These are phyloP conservation scores for Podospora conica DNA, from an alignment of 495 filamentous ascomycete genomes.

Conservation along the genomic window DNA sequence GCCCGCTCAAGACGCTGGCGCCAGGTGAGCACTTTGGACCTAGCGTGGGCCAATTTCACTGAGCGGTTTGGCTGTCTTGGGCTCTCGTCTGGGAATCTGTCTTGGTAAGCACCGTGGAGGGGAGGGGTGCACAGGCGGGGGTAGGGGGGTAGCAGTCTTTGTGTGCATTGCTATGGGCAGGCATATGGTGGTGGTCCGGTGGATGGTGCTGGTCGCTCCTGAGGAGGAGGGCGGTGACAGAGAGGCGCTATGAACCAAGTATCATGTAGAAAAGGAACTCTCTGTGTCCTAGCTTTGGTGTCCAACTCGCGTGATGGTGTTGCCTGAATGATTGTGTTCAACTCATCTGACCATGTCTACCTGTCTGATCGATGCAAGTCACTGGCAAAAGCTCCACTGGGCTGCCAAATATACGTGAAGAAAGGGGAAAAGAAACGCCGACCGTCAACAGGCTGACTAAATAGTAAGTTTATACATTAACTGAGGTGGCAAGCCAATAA, in stretches of 20 bases:
- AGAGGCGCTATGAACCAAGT: not conserved
- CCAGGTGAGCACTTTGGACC: constrained; percentile 35
- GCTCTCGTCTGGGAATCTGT: not conserved
- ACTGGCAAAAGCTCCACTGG: too few relatives aligned
- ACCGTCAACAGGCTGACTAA: not conserved
- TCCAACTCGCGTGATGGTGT: not conserved
- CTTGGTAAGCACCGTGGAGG: not conserved
- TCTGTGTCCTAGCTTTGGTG: not conserved
- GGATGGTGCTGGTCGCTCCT: not conserved
- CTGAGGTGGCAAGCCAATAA: not conserved
- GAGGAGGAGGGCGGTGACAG: not conserved
- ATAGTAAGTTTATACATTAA: not conserved
- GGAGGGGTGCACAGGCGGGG: not conserved
- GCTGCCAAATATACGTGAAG: too few relatives aligned
- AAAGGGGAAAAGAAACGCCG: too few relatives aligned
- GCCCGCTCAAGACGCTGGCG: constrained; percentile 20
- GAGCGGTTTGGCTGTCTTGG: not conserved
- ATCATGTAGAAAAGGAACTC: not conserved
- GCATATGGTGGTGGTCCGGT: not conserved
- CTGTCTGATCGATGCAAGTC: not conserved
- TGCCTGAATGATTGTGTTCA: not conserved
- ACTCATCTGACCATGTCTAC: too few relatives aligned
- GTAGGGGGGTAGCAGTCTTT: not conserved
- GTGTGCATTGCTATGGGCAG: not conserved
- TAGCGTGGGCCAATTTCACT: constrained; percentile 29